Base-by-base conservation (phyloP, 2,329 filamentous ascomycete species). In the Hypocrella siamensis region DNA sequence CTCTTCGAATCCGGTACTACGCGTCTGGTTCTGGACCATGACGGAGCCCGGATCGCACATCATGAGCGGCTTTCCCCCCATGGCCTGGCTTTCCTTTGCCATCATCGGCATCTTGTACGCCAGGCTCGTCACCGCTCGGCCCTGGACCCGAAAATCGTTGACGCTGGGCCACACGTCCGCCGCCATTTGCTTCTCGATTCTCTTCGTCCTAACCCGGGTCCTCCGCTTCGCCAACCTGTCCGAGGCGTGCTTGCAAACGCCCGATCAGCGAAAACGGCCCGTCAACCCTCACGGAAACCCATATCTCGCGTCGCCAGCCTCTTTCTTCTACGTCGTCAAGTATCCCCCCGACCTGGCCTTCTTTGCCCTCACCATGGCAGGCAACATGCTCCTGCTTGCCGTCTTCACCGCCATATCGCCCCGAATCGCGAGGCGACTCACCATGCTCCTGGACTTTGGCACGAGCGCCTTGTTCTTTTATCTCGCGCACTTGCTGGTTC, bases 381-480 rank as follows among this genome's bases (percentile, higher is more conserved):
- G 39, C 5, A 62, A 56, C 36, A 42, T 63, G 0, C 37, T 58
- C 3, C 43, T 63, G 0, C 49, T 64, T 0, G 54, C 53, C 1
- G 14, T 49, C 1, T 57, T 64, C 5, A 44, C 44, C 1, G 40
- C 44, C 0, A 30, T 61, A 1, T 58, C 61, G 1, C 32, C 40
- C 0, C 24, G 21, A 2, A 18, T 55, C 4, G 48, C 51, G 0
- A 43, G 38, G 26, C 46, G 41, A 11, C 35, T 60, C 14, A 47
- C 47, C 0, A 41, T 56, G n/a, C 40, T 64, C 0, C 43, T 63
- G 3, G 52, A 56, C 15, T 61, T 57, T 37, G 60, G 60, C n/a
- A 53, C 52, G n/a, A 58, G 58, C 0, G 57, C 60, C 0, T 39
- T 64, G 4, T 64, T 63, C 46, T 64, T 63, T 31, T 63, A 63